These are phyloP conservation scores for Dichomitus squalens DNA, from an alignment of 1,284 basidiomycete species.

Conservation along the genomic window DNA sequence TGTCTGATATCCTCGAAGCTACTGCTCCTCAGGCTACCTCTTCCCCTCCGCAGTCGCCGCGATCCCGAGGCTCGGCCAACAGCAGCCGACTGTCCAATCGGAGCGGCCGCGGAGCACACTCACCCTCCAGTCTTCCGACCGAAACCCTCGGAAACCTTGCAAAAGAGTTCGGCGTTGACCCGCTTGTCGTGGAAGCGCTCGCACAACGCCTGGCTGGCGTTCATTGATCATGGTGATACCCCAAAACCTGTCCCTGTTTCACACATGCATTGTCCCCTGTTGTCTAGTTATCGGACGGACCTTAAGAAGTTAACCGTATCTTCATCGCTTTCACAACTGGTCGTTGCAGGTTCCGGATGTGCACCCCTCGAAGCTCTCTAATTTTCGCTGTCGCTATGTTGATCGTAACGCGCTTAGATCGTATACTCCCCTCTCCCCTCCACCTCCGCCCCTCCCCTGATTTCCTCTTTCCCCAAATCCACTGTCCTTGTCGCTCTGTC, in stretches of 20 bases:
- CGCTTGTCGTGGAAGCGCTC: constrained; percentile 68
- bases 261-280: constrained; percentile 12
- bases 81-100: constrained; percentile 21
- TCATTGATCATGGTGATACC: constrained; percentile 21
- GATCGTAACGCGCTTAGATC: constrained; percentile 23
- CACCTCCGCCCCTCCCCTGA: no score
- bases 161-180: constrained; percentile 71
- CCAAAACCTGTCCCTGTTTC: background rate
- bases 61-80: constrained; percentile 15
- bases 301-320: constrained; percentile 2
- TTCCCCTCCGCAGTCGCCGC: constrained; percentile 25
- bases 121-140: constrained; percentile 11
- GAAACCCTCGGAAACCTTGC: constrained; percentile 53
- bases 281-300: constrained; percentile 15
- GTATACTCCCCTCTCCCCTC: background rate
- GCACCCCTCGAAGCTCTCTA: constrained; percentile 6
- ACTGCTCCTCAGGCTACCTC: constrained; percentile 33
- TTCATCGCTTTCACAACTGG: constrained; percentile 16
- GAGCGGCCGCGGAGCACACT: constrained; percentile 9
- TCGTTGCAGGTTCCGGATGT: constrained; percentile 13
- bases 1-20: constrained; percentile 39
- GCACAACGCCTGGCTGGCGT: constrained; percentile 55
- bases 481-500: constrained; percentile 15
- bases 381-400: constrained; percentile 23
- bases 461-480: constrained; percentile 5